Evolutionary conservation across 202 grass and related monocot genomes (phyloP), one percentile per base, ranked within the genome.

Genomic region (Dendrocalamus latiflorus): DNA sequence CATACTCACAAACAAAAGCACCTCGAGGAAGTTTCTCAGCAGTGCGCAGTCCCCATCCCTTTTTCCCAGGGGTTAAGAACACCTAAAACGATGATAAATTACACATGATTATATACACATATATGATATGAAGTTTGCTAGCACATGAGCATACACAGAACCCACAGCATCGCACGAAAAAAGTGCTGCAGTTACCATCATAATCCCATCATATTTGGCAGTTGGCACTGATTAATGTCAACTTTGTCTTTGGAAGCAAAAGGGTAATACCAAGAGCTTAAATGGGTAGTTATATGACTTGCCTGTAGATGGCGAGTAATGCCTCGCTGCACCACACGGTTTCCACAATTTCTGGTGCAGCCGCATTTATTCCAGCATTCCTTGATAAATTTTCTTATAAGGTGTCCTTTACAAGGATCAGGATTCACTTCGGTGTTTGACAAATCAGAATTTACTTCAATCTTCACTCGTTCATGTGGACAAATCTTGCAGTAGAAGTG

Each of bases 281-380:
- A 74, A 79, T 25, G 43, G 30, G 36, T 68, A 59, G 20, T 38
- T 25, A 74, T 28, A 74, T 83, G 69, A 53, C 83, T 76, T 81
- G 73, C 95, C 89, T 98, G 89, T 77, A 98, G 78, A 73, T 81
- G 86, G 57, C 68, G 43, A 70, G 67, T 85, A 17, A 98, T 95
- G 34, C 95, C 93, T 89, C 91, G 84, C 76, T 98, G 95, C 59
- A 98, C 95, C 12, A 98, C 80, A 39, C 95, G 93, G 18, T 98
- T 98, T 81, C 89, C 93, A 71, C 95, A 98, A 43, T 87, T 80
- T 84, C 58, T 93, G 7, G 76, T 79, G 57, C 95, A 98, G 0
- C 92, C 85, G 41, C 95, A 98, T 81, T 98, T 98, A 38, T 66
- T 91, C 93, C 95, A 98, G 62, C 95, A 98, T 81, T 98, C 95